These are phyloP conservation scores for Mortierella polycephala DNA, from an alignment of 371 early-diverging fungal genomes.

Conservation along the genomic window DNA sequence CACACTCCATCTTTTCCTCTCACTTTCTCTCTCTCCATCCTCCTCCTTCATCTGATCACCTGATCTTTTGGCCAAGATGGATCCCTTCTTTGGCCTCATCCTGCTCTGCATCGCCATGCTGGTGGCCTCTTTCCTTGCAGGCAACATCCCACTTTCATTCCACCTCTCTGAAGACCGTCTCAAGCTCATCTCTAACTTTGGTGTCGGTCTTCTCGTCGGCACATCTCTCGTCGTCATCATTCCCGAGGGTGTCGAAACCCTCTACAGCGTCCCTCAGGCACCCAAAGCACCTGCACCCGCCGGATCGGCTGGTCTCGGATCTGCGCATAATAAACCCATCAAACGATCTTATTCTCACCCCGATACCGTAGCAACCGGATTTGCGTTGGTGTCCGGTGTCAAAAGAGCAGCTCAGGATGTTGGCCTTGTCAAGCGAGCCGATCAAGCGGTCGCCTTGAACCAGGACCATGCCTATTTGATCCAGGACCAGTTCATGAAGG, in stretches of 20 bases:
- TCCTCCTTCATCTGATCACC: neutral
- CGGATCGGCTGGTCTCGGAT: neutral
- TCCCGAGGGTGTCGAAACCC: slow-evolving; percentile 94
- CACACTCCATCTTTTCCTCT: neutral
- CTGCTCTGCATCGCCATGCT: slow-evolving; percentile 85
- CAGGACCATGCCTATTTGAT: slow-evolving; percentile 17
- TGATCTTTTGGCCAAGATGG: slow-evolving; percentile 48
- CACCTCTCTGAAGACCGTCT: slow-evolving; percentile 79
- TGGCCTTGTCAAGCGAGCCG: slow-evolving; percentile 15
- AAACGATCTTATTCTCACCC: slow-evolving; percentile 22
- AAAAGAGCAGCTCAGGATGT: neutral
- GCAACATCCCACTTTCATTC: slow-evolving; percentile 86
- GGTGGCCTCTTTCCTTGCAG: slow-evolving; percentile 86
- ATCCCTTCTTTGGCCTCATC: slow-evolving; percentile 76
- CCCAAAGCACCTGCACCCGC: slow-evolving; percentile 4
- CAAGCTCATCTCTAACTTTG: slow-evolving; percentile 83
- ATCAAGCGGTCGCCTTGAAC: slow-evolving; percentile 13
- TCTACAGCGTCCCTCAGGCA: slow-evolving; percentile 61
- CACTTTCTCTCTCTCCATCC: slow-evolving; percentile 3
- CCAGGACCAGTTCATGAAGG: slow-evolving; percentile 26
- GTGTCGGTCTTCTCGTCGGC: slow-evolving; percentile 91
- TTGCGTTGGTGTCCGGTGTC: neutral
- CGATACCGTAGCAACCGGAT: slow-evolving; percentile 12
- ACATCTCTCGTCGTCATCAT: slow-evolving; percentile 91
- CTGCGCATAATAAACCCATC: slow-evolving; percentile 24